Conservation (phyloP, 176 grass and related monocot genomes). For the Oryza glumipatula region DNA sequence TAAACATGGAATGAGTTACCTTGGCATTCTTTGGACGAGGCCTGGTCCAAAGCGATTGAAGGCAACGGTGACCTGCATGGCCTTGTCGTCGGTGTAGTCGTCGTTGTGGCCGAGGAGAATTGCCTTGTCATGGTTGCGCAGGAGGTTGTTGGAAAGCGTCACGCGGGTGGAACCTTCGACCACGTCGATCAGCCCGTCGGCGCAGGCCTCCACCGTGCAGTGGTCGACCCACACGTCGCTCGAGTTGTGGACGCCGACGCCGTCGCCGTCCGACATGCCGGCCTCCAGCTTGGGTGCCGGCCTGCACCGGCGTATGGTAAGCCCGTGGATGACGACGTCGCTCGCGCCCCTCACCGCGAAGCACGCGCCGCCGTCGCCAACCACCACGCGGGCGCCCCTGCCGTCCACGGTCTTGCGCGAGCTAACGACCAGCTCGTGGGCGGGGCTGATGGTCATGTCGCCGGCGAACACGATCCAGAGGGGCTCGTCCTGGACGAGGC, state of each 20-base stretch:
- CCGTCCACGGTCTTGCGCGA: slow-evolving; percentile 60
- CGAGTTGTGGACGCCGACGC: background rate
- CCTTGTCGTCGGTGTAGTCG: slow-evolving; percentile 39
- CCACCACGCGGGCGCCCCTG: slow-evolving; percentile 42
- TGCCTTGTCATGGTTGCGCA: slow-evolving; percentile 54
- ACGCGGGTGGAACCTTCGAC: slow-evolving; percentile 26
- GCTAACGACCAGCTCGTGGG: slow-evolving; percentile 34
- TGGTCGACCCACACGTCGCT: slow-evolving; percentile 57
- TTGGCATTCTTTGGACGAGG: slow-evolving; percentile 64
- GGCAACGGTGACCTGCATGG: slow-evolving; percentile 54
- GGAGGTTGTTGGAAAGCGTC: slow-evolving; percentile 46
- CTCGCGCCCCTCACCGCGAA: slow-evolving; percentile 14
- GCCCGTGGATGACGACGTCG: slow-evolving; percentile 54
- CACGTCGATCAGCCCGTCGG: slow-evolving; percentile 55
- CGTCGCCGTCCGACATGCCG: slow-evolving; percentile 33
- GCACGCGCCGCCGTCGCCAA: slow-evolving; percentile 56
- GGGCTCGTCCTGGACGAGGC: slow-evolving; percentile 44
- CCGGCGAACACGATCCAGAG: slow-evolving; percentile 54
- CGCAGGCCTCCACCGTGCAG: slow-evolving; percentile 47
- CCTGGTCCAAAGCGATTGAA: slow-evolving; percentile 60
- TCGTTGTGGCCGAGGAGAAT: slow-evolving; percentile 56
- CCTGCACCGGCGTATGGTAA: slow-evolving; percentile 45
- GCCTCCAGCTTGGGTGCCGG: too few relatives aligned
- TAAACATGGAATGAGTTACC: slow-evolving; percentile 3
- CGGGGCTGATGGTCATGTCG: slow-evolving; percentile 47